These are phyloP conservation scores for Ceratocystis papillata DNA, from an alignment of 2,329 filamentous ascomycete genomes.

Conservation along the genomic window DNA sequence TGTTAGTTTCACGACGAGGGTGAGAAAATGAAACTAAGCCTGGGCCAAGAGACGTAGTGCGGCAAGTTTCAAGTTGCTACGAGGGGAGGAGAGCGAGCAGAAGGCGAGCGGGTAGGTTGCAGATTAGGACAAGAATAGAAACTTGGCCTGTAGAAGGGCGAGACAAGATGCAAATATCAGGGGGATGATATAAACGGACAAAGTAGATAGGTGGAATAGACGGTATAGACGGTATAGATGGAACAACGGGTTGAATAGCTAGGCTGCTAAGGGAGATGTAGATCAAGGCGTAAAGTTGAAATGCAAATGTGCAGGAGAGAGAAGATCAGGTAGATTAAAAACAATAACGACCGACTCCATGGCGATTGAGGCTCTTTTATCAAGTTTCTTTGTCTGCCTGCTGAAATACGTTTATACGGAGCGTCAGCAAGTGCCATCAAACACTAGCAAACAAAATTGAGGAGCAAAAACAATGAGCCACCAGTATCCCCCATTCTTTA, in stretches of 20 bases:
- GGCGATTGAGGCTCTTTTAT: not conserved
- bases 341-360: not conserved
- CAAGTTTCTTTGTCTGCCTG: not conserved
- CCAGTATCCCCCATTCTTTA: not conserved
- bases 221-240: too few species aligned
- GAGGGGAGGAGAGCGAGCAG: not conserved
- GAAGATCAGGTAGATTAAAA: not conserved
- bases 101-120: not conserved
- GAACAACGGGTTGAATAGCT: too few species aligned
- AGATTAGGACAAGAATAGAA: not conserved
- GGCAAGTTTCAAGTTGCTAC: constrained; percentile 8
- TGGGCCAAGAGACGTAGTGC: not conserved
- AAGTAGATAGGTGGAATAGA: not conserved
- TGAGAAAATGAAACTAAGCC: not conserved
- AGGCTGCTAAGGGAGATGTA: too few species aligned
- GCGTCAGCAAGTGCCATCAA: too few species aligned
- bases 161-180: not conserved
- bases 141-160: not conserved
- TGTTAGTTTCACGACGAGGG: not conserved
- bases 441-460: not conserved
- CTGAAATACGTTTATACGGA: constrained; percentile 10
- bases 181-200: not conserved
- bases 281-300: not conserved
- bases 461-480: constrained; percentile 12
- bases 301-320: not conserved